Base-by-base conservation (phyloP, 208 protist genomes). In the Crithidia mellificae region DNA sequence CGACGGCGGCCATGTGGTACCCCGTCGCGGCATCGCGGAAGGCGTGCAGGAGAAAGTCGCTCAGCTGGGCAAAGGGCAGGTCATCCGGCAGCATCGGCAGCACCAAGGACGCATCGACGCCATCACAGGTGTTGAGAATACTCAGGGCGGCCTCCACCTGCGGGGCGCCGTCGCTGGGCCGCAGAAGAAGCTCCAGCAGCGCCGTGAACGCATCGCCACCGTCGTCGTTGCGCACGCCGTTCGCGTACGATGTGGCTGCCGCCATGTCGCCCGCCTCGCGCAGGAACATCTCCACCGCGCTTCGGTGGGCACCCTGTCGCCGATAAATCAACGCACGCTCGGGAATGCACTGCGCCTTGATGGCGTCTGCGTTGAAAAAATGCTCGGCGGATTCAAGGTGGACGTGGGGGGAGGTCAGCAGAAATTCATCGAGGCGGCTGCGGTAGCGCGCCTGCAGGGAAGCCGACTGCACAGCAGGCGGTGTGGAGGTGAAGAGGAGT, bases 301-400 rank as follows among this genome's bases (percentile, higher is more conserved):
- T 59, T 12, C 66, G 70, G 61, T 94, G 86, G n/a, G 61, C 63
- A 6, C 74, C 74, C 19, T 83, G 55, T 2, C 89, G 74, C 24
- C 78, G 61, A 50, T 91, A 92, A 43, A 94, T 72, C 29, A 88
- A 75, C 30, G 75, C 83, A 5, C 84, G 68, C 71, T 94, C 89
- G 0, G 70, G 54, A 22, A 73, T 53, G 24, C 74, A 78, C 20
- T 19, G 34, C 4, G 38, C 41, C 2, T 77, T 64, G 0, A 82
- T 57, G 30, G 84, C 65, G 2, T 70, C 44, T 11, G 77, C 74
- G 59, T 89, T 75, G 27, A 93, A 89, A 52, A 74, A 85, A 12
- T 19, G 29, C 32, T 57, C 29, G 0, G 72, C 82, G 1, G 55
- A 61, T 11, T 44, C 38, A 6, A 80, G 39, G 63, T 88, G 56